These are phyloP conservation scores for Thuja plicata DNA, from an alignment of 83 land plant species.

Conservation along the genomic window DNA sequence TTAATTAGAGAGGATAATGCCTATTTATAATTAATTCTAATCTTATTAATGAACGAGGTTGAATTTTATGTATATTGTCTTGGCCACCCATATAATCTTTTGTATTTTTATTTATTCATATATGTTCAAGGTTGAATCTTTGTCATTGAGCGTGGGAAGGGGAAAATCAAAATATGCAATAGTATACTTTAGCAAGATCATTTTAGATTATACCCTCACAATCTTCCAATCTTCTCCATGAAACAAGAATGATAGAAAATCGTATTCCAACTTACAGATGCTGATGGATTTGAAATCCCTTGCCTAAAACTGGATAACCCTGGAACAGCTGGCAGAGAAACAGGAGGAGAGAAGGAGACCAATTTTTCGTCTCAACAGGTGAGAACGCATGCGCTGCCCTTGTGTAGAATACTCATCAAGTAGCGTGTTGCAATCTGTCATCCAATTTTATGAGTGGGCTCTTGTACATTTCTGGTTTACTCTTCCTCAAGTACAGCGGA, in stretches of 20 bases:
- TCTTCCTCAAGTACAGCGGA: background rate
- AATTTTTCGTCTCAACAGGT: constrained; percentile 17
- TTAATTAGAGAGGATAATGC: background rate
- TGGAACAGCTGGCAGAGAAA: constrained; percentile 24
- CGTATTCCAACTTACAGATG: constrained; percentile 42
- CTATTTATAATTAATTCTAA: background rate
- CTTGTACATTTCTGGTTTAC: background rate
- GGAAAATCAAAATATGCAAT: background rate
- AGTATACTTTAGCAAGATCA: background rate
- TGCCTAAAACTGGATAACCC: constrained; percentile 62
- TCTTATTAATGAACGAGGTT: background rate
- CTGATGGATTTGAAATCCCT: constrained; percentile 92
- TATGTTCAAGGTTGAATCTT: background rate
- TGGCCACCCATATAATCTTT: background rate
- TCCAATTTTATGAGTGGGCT: background rate
- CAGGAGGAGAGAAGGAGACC: constrained; percentile 15
- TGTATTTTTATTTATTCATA: background rate
- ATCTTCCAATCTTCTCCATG: background rate
- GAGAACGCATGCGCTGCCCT: background rate
- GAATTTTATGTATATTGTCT: background rate
- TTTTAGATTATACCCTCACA: background rate
- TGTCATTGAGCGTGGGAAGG: background rate
- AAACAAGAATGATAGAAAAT: background rate
- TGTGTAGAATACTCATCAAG: background rate
- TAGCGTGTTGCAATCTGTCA: background rate